Evolutionary conservation across 768 basidiomycete species (phyloP).

Genomic region (Russula emetica): DNA sequence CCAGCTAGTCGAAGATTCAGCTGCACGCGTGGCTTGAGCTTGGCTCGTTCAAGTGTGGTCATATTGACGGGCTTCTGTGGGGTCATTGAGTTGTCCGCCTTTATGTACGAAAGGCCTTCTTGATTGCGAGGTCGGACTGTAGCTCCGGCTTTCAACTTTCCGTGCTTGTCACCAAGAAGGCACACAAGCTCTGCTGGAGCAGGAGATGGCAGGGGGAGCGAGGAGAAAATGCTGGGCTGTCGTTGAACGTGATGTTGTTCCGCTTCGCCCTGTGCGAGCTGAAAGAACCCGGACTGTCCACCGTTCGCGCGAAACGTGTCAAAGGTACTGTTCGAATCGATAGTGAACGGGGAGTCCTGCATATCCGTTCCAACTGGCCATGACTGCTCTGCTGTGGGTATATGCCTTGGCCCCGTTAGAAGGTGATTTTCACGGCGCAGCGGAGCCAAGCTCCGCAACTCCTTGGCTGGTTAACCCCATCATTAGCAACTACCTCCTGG

Average conservation of each 20-base stretch:
- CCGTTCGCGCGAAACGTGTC: conserved; percentile 10
- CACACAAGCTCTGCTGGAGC: conserved; percentile 55
- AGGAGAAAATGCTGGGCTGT: conserved; percentile 52
- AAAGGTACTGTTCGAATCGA: conserved; percentile 4
- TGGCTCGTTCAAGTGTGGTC: conserved; percentile 61
- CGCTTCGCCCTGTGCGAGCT: neutral
- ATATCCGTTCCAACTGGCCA: neutral
- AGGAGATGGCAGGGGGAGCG: conserved; percentile 45
- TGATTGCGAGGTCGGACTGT: conserved; percentile 39
- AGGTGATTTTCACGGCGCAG: neutral
- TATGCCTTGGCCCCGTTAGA: neutral
- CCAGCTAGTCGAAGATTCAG: conserved; percentile 76
- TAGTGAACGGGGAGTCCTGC: neutral
- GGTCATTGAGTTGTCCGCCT: neutral
- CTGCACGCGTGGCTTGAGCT: conserved; percentile 68
- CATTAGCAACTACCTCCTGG: neutral
- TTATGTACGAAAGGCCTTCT: neutral
- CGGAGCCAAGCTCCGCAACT: neutral
- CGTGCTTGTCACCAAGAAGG: conserved; percentile 58
- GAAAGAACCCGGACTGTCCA: conserved; percentile 1
- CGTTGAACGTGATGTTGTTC: conserved; percentile 18
- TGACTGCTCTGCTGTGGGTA: neutral
- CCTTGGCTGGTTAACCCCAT: neutral
- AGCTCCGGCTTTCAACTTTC: conserved; percentile 53
- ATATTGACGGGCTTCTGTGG: conserved; percentile 33